Evolutionary conservation across 352 stramenopile genomes (phyloP), one percentile per base, ranked within the genome.

Genomic region (Phytopythium kandeliae): DNA sequence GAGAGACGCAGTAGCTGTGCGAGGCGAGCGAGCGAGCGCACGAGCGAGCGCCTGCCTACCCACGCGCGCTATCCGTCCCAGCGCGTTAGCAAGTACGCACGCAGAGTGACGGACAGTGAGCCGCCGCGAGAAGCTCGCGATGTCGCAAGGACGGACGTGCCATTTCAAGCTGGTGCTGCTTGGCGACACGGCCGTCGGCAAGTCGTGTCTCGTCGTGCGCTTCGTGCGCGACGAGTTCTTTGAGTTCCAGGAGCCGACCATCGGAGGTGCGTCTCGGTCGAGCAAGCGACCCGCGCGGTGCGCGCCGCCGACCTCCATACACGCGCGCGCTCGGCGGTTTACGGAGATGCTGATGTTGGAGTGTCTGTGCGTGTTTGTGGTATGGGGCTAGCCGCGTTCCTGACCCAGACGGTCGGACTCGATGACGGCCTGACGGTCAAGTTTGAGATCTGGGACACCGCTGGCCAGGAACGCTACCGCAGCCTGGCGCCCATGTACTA

Each of bases 91-190:
- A n/a, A n/a, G n/a, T n/a, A n/a, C n/a, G n/a, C n/a, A n/a, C n/a
- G n/a, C n/a, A n/a, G n/a, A n/a, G n/a, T n/a, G n/a, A n/a, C n/a
- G n/a, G n/a, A n/a, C n/a, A n/a, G n/a, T n/a, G n/a, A n/a, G n/a
- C n/a, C n/a, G n/a, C n/a, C n/a, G n/a, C n/a, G n/a, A n/a, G 38
- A 26, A 10, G 19, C 21, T 11, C 44, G 19, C 45, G n/a, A 94
- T 94, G 84, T 77, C 84, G 46, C 75, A 87, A 56, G 77, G 75
- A 60, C 88, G 86, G 55, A 92, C 84, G 42, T 93, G 80, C 55
- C 97, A 99, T 81, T 99, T 99, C 69, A 99, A 99, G 80, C 81
- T 99, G 10, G 97, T 99, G 35, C 85, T 99, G 46, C 85, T 99
- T 4, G 97, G 97, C 45, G 97, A 99, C 71, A 99, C 97, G 34